Percentiles rank a stretch among this genome's conserved stretches.
phyloP scores from a whole-genome alignment of 164 flowering plant genomes.

The Umbilicus rupestris region DNA sequence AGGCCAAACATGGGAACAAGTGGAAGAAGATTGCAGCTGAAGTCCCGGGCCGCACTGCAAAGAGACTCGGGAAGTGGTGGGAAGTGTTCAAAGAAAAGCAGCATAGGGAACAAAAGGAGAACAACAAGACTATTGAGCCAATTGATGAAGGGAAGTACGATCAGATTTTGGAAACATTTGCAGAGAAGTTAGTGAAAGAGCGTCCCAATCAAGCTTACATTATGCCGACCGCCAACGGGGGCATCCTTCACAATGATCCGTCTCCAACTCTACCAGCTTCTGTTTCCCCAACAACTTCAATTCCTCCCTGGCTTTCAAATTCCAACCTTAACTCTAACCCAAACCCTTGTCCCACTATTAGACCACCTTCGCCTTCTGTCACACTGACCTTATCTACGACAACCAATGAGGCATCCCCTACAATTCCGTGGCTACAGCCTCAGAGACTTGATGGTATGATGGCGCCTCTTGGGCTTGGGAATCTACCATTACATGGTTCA shows the following conservation, averaged over 20 bases:
- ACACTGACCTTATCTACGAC: conserved; percentile 70
- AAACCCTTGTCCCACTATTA: conserved; percentile 10
- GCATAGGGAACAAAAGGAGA: conserved; percentile 52
- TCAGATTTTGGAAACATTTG: conserved; percentile 71
- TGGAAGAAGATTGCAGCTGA: conserved; percentile 94
- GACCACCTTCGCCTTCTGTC: conserved; percentile 75
- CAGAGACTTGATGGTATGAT: conserved; percentile 16
- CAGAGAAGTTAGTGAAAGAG: conserved; percentile 79
- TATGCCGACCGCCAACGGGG: conserved; percentile 70
- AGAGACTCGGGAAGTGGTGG: conserved; percentile 97
- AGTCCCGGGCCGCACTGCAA: conserved; percentile 83
- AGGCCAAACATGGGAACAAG: conserved; percentile 88
- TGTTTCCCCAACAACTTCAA: conserved; percentile 31
- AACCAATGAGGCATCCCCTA: conserved; percentile 30
- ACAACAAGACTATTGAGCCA: conserved; percentile 29
- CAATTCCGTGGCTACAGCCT: conserved; percentile 52
- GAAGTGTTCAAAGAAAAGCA: conserved; percentile 91
- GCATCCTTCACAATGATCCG: conserved; percentile 21
- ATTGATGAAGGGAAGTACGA: conserved; percentile 67
- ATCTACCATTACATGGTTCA: conserved; percentile 20
- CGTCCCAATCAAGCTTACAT: conserved; percentile 21
- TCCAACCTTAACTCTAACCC: conserved; percentile 19
- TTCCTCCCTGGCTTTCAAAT: conserved; percentile 78
- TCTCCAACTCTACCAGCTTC: conserved; percentile 27
- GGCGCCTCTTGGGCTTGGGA: conserved; percentile 11